Evolutionary conservation across 1,139 yeast species (phyloP).

Genomic region (Kodamaea derodonti): DNA sequence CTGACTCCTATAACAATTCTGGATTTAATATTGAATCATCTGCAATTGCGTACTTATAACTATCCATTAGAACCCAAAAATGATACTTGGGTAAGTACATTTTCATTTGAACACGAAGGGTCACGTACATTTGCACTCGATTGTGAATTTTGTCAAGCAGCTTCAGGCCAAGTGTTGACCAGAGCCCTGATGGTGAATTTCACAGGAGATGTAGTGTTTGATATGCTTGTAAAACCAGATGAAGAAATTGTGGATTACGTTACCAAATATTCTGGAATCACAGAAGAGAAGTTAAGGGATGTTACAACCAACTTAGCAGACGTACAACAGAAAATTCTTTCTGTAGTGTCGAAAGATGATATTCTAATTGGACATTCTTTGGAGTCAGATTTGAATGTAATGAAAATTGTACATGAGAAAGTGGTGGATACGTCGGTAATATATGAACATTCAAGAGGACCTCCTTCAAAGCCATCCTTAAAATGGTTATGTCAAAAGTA

Average conservation of each 20-base stretch:
- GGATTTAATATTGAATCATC: conserved; percentile 49
- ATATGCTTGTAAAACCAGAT: conserved; percentile 72
- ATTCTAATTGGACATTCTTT: conserved; percentile 70
- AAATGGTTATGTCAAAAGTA: conserved; percentile 59
- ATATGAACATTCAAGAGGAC: conserved; percentile 74
- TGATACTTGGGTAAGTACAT: conserved; percentile 59
- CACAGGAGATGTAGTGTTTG: conserved; percentile 57
- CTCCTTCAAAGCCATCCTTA: conserved; percentile 74
- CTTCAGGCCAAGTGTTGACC: conserved; percentile 62
- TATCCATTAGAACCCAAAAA: conserved; percentile 57
- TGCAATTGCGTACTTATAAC: conserved; percentile 42
- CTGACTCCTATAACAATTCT: conserved; percentile 42
- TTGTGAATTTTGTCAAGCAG: conserved; percentile 86
- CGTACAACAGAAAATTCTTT: conserved; percentile 55
- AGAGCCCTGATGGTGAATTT: conserved; percentile 73
- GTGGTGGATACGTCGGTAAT: conserved; percentile 65
- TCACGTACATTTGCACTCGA: conserved; percentile 75
- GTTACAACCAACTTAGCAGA: conserved; percentile 67
- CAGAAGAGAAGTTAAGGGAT: conserved; percentile 56
- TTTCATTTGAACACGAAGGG: conserved; percentile 46
- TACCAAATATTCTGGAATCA: conserved; percentile 84
- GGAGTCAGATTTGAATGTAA: conserved; percentile 61
- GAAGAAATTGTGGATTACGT: conserved; percentile 73
- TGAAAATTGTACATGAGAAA: conserved; percentile 57
- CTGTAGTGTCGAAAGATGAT: conserved; percentile 47